Conservation (phyloP, 768 basidiomycete species). For the Cubamyces sp. region DNA sequence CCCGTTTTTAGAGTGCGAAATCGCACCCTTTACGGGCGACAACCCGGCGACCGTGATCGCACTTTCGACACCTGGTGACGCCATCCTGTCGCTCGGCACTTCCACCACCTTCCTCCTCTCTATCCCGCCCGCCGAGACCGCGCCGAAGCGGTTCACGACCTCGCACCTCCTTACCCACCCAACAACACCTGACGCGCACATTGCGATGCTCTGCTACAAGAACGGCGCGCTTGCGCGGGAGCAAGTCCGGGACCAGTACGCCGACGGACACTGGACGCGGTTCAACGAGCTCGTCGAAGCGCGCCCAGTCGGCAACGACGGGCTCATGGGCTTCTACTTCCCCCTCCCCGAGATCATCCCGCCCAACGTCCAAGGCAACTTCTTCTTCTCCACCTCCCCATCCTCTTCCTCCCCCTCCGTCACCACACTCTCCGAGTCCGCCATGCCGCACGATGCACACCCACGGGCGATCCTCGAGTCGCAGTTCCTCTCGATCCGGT, state of each 20-base stretch:
- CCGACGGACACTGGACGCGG: conserved; percentile 60
- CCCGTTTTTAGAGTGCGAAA: conserved; percentile 59
- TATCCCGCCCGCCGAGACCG: conserved; percentile 63
- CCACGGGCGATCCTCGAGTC: conserved; percentile 83
- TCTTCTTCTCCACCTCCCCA: conserved; percentile 54
- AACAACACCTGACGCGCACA: conserved; percentile 61
- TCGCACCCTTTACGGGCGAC: conserved; percentile 89
- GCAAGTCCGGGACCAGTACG: conserved; percentile 69
- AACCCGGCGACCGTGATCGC: conserved; percentile 86
- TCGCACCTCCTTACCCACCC: conserved; percentile 79
- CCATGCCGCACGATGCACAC: conserved; percentile 52
- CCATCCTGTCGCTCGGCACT: conserved; percentile 84
- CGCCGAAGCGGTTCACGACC: conserved; percentile 72
- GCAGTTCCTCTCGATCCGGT: conserved; percentile 81
- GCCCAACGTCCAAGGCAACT: conserved; percentile 71
- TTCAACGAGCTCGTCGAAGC: conserved; percentile 70
- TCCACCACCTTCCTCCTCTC: conserved; percentile 86
- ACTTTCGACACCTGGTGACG: conserved; percentile 76
- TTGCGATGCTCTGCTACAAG: conserved; percentile 93
- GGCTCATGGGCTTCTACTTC: conserved; percentile 76
- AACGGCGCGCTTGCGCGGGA: conserved; percentile 85
- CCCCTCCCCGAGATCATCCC: conserved; percentile 89
- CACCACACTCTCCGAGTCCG: conserved; percentile 26
- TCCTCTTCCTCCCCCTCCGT: conserved; percentile 22
- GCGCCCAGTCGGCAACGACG: conserved; percentile 59